These are phyloP conservation scores for Fraxinus angustifolia DNA, from an alignment of 305 asterid genomes.

Conservation along the genomic window DNA sequence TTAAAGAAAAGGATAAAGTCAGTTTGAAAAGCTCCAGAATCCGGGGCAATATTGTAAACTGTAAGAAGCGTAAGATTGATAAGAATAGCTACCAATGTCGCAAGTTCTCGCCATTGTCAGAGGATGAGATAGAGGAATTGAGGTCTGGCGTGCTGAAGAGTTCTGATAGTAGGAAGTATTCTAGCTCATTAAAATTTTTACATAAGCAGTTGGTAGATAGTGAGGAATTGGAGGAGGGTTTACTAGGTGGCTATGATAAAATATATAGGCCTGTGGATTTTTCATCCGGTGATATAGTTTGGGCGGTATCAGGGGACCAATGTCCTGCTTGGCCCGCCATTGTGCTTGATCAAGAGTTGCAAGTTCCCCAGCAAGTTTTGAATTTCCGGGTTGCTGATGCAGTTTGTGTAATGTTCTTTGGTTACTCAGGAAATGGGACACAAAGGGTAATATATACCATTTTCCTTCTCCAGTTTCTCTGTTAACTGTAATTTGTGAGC, in stretches of 20 bases:
- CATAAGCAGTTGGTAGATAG: slow-evolving; percentile 44
- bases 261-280: slow-evolving; percentile 53
- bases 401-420: slow-evolving; percentile 93
- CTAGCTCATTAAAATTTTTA: slow-evolving; percentile 38
- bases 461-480: slow-evolving; percentile 15
- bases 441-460: slow-evolving; percentile 62
- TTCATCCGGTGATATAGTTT: slow-evolving; percentile 72
- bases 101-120: slow-evolving; percentile 57
- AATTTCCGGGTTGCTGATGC: slow-evolving; percentile 59
- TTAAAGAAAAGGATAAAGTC: slow-evolving; percentile 36
- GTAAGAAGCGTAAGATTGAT: slow-evolving; percentile 39
- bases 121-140: slow-evolving; percentile 56
- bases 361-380: slow-evolving; percentile 78
- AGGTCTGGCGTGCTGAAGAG: slow-evolving; percentile 40
- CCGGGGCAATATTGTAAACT: slow-evolving; percentile 32
- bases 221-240: slow-evolving; percentile 54
- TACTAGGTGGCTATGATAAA: slow-evolving; percentile 43
- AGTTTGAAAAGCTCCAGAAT: slow-evolving; percentile 36
- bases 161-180: slow-evolving; percentile 35
- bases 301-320: slow-evolving; percentile 82
- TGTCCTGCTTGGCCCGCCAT: slow-evolving; percentile 99
- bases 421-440: slow-evolving; percentile 93
- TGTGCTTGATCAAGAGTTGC: slow-evolving; percentile 70
- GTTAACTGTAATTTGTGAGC: not conserved
- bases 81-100: slow-evolving; percentile 35